A percentile compares a stretch with the other conserved stretches of the same genome.
Conservation (phyloP, 495 filamentous ascomycete genomes). For the Hamigera avellanea region DNA sequence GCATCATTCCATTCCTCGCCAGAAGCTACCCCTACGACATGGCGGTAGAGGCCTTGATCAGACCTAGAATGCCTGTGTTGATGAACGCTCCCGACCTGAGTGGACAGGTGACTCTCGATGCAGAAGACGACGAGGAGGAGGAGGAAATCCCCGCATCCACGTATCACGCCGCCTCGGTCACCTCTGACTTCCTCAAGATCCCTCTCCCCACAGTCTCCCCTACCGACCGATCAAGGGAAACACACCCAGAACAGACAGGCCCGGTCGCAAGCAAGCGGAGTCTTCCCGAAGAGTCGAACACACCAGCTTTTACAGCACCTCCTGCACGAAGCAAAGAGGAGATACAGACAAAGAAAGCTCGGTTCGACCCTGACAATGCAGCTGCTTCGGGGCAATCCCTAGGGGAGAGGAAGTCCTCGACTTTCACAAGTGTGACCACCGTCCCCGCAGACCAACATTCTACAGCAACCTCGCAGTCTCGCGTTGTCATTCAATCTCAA, state of each 20-base stretch:
- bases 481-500: background rate
- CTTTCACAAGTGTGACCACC: constrained; percentile 3
- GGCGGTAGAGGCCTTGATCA: constrained; percentile 60
- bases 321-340: background rate
- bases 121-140: constrained; percentile 32
- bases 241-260: too few species aligned
- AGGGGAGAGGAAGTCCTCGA: background rate
- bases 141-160: constrained; percentile 13
- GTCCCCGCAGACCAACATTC: background rate
- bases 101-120: constrained; percentile 12
- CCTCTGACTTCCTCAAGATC: too few species aligned
- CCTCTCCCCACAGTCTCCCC: too few species aligned
- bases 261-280: too few species aligned
- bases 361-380: constrained; percentile 14
- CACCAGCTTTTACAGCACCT: constrained; percentile 2
- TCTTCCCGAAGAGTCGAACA: background rate
- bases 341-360: constrained; percentile 21
- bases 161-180: too few species aligned
- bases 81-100: constrained; percentile 19
- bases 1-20: constrained; percentile 67
- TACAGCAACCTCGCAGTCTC: background rate
- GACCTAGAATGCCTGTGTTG: constrained; percentile 51
- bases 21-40: constrained; percentile 44
- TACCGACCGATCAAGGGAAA: too few species aligned
- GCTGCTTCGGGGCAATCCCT: background rate